A percentile compares a stretch with the other conserved stretches of the same genome.
phyloP scores from a whole-genome alignment of 768 basidiomycete species.

The Pulveroboletus sp. region DNA sequence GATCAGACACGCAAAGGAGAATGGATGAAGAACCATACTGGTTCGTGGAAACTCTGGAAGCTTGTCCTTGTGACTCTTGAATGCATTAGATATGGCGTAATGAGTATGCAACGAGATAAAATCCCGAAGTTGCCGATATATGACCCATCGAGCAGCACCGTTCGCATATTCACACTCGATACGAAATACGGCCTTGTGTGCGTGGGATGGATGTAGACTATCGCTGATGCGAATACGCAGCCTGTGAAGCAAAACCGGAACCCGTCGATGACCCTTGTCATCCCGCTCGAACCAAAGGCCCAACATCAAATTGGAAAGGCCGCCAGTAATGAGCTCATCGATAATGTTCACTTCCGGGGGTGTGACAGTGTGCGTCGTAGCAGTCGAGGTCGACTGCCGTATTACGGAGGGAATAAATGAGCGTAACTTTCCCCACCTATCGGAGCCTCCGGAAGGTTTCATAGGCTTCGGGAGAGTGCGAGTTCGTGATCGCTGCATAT shows the following conservation, averaged over 20 bases:
- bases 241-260: constrained; percentile 76
- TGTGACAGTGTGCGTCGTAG: constrained; percentile 44
- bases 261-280: constrained; percentile 75
- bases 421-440: constrained; percentile 62
- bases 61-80: constrained; percentile 65
- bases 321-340: constrained; percentile 78
- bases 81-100: constrained; percentile 80
- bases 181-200: constrained; percentile 75
- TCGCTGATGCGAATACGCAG: constrained; percentile 83
- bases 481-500: constrained; percentile 24
- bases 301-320: constrained; percentile 74
- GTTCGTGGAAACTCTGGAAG: constrained; percentile 92
- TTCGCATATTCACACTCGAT: constrained; percentile 98
- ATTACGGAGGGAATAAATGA: constrained; percentile 59
- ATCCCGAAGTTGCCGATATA: constrained; percentile 91
- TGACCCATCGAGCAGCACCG: constrained; percentile 87
- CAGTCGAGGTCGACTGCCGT: constrained; percentile 32
- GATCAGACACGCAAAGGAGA: neutral
- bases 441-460: constrained; percentile 25
- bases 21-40: constrained; percentile 38
- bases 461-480: constrained; percentile 24
- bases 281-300: constrained; percentile 85
- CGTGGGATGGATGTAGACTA: constrained; percentile 76
- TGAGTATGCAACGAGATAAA: constrained; percentile 88
- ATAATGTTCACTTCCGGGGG: constrained; percentile 65